Base-by-base conservation (phyloP, 352 stramenopile genomes). In the Phytophthora boehmeriae region DNA sequence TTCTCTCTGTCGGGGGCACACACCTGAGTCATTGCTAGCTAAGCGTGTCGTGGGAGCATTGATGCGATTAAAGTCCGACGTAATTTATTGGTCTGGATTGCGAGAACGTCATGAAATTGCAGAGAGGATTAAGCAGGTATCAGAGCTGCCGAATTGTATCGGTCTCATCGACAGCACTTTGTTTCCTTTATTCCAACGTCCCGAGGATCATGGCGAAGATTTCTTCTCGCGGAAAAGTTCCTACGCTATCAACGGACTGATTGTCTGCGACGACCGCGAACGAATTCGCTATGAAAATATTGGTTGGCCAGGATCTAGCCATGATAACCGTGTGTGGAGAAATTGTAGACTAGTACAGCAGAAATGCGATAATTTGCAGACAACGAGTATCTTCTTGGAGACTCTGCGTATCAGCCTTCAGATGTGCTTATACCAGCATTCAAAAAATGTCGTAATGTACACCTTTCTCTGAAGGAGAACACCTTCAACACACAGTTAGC, bases 361-460 rank as follows among this genome's bases (percentile, higher is more conserved):
- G 19, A 14, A 23, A 22, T 14, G 38, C 17, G 14, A 4, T 17
- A 30, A 13, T 57, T 47, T 48, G n/a, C 16, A 32, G 14, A 17
- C 5, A 57, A 57, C 41, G 50, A 57, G 38, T 57, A 57, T 19
- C 6, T 57, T 28, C 50, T 57, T 10, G 50, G 36, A 11, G 50
- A 57, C 25, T 49, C 50, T 41, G 50, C 38, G 17, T 57, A 48
- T n/a, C 50, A 57, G 25, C 22, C 25, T 9, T 57, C 50, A 4
- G 3, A 14, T 17, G 17, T 57, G 14, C 34, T 57, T n/a, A 48
- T 48, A 6, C 38, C 50, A 19, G 6, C 14, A 16, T 42, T 20
- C 8, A n/a, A 42, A 42, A 16, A 42, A 9, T 5, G 35, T 17
- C 14, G 13, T 9, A 9, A 16, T 5, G 35, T 9, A 6, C 35